A percentile compares a stretch with the other conserved stretches of the same genome.
Evolutionary conservation across 441 rosid species (phyloP).

Genomic region (Viola pubescens): DNA sequence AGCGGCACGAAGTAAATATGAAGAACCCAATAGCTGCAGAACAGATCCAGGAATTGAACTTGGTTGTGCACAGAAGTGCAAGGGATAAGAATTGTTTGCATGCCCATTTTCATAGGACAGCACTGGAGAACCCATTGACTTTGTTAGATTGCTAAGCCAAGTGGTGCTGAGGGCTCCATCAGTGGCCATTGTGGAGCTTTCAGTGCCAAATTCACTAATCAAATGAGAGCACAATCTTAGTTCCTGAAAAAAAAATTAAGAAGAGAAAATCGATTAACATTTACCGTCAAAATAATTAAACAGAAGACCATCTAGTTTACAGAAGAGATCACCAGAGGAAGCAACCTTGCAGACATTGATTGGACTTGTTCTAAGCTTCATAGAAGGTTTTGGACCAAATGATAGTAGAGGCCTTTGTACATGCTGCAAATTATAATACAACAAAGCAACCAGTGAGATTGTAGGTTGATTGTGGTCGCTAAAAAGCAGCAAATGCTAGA

Average conservation of each 20-base stretch:
- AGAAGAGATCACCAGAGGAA: constrained; percentile 8
- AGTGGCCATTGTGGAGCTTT: constrained; percentile 49
- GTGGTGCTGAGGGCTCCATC: constrained; percentile 71
- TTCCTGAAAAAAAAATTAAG: constrained; percentile 46
- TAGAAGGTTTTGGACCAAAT: constrained; percentile 89
- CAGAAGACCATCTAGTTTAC: background rate
- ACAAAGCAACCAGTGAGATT: background rate
- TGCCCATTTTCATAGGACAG: constrained; percentile 47
- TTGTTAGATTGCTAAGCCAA: constrained; percentile 79
- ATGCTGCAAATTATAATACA: constrained; percentile 47
- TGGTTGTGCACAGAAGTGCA: constrained; percentile 57
- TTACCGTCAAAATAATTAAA: background rate
- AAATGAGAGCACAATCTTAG: constrained; percentile 65
- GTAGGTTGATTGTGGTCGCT: too few relatives aligned
- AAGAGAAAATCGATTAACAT: constrained; percentile 17
- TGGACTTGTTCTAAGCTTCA: constrained; percentile 77
- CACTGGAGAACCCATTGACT: constrained; percentile 44
- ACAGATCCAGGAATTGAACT: constrained; percentile 88
- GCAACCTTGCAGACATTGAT: constrained; percentile 83
- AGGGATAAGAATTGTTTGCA: constrained; percentile 40
- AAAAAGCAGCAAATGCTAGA: too few relatives aligned
- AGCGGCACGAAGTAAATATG: constrained; percentile 81
- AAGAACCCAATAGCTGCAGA: constrained; percentile 74
- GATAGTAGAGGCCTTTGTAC: constrained; percentile 87
- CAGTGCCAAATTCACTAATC: constrained; percentile 66